phyloP scores from a whole-genome alignment of 2,329 filamentous ascomycete species.

The Arthrinium puccinioides region DNA sequence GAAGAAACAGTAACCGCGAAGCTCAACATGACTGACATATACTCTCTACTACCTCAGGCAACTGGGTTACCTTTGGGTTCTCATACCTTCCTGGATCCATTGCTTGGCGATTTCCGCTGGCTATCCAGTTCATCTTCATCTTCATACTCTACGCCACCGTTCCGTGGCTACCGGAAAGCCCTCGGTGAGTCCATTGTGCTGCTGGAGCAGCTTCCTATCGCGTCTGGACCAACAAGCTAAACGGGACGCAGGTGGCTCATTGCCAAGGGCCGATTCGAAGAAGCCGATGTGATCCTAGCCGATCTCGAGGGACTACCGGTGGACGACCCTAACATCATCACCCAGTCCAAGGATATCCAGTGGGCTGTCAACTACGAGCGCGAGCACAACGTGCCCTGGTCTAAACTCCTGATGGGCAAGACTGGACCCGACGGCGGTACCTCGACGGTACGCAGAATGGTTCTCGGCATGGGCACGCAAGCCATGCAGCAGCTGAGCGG shows the following conservation, averaged over 20 bases:
- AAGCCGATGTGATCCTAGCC: conserved; percentile 22
- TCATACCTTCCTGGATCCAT: conserved; percentile 25
- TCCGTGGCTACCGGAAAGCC: conserved; percentile 25
- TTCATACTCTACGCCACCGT: conserved; percentile 19
- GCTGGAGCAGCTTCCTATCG: too few species aligned
- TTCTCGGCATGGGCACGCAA: conserved; percentile 44
- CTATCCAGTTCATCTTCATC: conserved; percentile 37
- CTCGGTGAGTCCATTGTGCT: conserved; percentile 12
- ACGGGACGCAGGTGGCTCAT: conserved; percentile 16
- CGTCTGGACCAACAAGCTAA: background rate
- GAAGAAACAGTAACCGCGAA: background rate
- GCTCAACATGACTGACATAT: background rate
- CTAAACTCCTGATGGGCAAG: conserved; percentile 38
- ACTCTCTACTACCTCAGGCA: conserved; percentile 16
- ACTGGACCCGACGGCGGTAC: conserved; percentile 36
- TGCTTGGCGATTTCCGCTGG: conserved; percentile 37
- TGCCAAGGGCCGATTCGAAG: conserved; percentile 16
- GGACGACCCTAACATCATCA: conserved; percentile 16
- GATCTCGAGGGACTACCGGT: conserved; percentile 14
- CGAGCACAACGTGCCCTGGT: conserved; percentile 40
- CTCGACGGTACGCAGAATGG: conserved; percentile 38
- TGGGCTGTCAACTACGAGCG: conserved; percentile 22
- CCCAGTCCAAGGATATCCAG: conserved; percentile 21
- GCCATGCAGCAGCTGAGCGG: conserved; percentile 19
- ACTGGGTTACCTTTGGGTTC: conserved; percentile 34